Evolutionary conservation across 2,329 filamentous ascomycete genomes (phyloP).

Genomic region (Talaromyces marneffei): DNA sequence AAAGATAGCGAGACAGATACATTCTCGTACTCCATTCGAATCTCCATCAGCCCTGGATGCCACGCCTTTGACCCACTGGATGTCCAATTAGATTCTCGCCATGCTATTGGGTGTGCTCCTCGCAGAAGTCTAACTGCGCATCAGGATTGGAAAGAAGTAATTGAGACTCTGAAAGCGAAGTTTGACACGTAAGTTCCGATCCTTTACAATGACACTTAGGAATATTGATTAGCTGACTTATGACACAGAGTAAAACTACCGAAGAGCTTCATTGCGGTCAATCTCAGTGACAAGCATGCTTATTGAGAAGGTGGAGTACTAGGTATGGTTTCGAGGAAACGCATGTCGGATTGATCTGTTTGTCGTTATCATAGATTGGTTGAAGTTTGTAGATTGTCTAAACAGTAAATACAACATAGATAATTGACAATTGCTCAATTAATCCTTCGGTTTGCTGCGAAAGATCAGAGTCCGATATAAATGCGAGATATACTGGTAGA

Average conservation of each 20-base stretch:
- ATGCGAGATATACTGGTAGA: no score
- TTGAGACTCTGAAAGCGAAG: slow-evolving; percentile 88
- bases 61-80: slow-evolving; percentile 95
- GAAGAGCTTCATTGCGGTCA: slow-evolving; percentile 48
- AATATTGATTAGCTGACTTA: slow-evolving; percentile 6
- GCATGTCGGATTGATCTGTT: neutral
- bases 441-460: neutral
- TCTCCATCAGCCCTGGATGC: slow-evolving; percentile 90
- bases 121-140: slow-evolving; percentile 83
- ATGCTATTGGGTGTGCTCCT: slow-evolving; percentile 93
- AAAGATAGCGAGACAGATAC: slow-evolving; percentile 71
- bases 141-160: slow-evolving; percentile 92
- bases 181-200: slow-evolving; percentile 74
- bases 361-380: neutral
- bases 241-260: slow-evolving; percentile 44
- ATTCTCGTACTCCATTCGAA: slow-evolving; percentile 92
- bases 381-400: neutral
- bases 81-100: slow-evolving; percentile 90
- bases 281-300: slow-evolving; percentile 43
- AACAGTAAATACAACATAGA: neutral
- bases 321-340: neutral
- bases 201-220: slow-evolving; percentile 13
- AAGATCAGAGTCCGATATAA: neutral
- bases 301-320: slow-evolving; percentile 3
- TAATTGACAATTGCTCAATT: neutral